Base-by-base conservation (phyloP, 2,329 filamentous ascomycete species). In the Blastomyces gilchristii region DNA sequence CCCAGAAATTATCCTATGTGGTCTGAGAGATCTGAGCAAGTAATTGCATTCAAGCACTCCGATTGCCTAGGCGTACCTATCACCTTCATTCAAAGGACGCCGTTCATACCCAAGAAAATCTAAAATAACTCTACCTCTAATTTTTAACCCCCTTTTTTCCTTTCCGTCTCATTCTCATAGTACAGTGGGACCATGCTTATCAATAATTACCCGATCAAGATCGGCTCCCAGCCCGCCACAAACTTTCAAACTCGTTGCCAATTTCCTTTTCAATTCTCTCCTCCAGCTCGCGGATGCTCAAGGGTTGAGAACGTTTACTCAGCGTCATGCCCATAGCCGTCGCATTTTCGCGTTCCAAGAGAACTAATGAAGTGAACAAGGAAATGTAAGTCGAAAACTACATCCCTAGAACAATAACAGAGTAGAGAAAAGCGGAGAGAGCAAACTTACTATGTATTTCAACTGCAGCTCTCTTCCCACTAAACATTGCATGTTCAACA, bases 401-500 rank as follows among this genome's bases (percentile, higher is more conserved):
- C 14, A 4, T 12, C n/a, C n/a, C 37, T n/a, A 53, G 50, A 53
- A 53, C 25, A 56, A 12, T 22, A 25, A 12, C 12, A 25, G 5
- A 58, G 7, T 3, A 1, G 39, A 31, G 28, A 18, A 58, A 31
- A n/a, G 39, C 22, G 37, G 14, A 3, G 22, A 43, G 16, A 45
- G 6, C 25, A 58, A 16, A 74, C 81, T 75, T 69, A 84, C 83
- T 78, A 66, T 87, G 84, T 4, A 84, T 64, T 58, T 74, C 83
- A 0, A 87, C 83, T 5, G 82, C 83, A 0, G 83, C 76, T 39
- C 79, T 72, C 77, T 87, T 87, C 2, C 83, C 84, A 14, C 75
- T 81, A 68, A 77, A 86, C 68, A 87, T 78, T 0, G 85, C 84
- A 65, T 86, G 84, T 0, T 83, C 83, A 0, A 86, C 80, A 65